Percentiles rank a stretch among this genome's conserved stretches.
Conservation (phyloP, 1,284 basidiomycete genomes). For the Cerioporus squamosus region DNA sequence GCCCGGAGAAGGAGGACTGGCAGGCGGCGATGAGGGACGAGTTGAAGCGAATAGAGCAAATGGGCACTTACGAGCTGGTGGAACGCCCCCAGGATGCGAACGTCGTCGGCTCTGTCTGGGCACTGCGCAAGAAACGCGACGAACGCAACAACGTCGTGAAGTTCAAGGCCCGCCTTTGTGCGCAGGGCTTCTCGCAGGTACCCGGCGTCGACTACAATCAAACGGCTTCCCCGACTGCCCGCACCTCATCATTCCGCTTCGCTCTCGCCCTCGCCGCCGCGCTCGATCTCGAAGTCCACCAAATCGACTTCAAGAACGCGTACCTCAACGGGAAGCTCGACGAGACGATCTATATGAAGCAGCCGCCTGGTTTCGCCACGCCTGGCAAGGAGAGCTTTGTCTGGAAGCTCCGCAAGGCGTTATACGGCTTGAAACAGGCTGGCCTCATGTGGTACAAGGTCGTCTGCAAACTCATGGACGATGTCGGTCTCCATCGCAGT, state of each 20-base stretch:
- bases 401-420: slow-evolving; percentile 19
- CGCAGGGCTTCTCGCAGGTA: slow-evolving; percentile 42
- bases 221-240: slow-evolving; percentile 35
- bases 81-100: slow-evolving; percentile 20
- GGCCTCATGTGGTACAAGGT: slow-evolving; percentile 15
- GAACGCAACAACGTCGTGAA: slow-evolving; percentile 28
- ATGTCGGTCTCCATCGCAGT: slow-evolving; percentile 14
- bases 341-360: slow-evolving; percentile 12
- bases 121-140: slow-evolving; percentile 32
- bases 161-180: slow-evolving; percentile 43
- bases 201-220: slow-evolving; percentile 42
- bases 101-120: neutral
- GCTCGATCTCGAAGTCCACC: slow-evolving; percentile 32
- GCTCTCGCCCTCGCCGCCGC: slow-evolving; percentile 34
- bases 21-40: slow-evolving; percentile 10
- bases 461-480: slow-evolving; percentile 7
- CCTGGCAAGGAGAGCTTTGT: slow-evolving; percentile 13
- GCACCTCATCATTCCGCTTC: slow-evolving; percentile 27
- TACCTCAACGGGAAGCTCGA: slow-evolving; percentile 29
- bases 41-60: slow-evolving; percentile 9
- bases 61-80: slow-evolving; percentile 35
- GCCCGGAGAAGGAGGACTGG: slow-evolving; percentile 20
- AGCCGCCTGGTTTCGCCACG: slow-evolving; percentile 24
- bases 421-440: slow-evolving; percentile 34
- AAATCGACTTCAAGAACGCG: slow-evolving; percentile 37